phyloP scores from a whole-genome alignment of 2,329 filamentous ascomycete genomes.

The Talaromyces rugulosus region DNA sequence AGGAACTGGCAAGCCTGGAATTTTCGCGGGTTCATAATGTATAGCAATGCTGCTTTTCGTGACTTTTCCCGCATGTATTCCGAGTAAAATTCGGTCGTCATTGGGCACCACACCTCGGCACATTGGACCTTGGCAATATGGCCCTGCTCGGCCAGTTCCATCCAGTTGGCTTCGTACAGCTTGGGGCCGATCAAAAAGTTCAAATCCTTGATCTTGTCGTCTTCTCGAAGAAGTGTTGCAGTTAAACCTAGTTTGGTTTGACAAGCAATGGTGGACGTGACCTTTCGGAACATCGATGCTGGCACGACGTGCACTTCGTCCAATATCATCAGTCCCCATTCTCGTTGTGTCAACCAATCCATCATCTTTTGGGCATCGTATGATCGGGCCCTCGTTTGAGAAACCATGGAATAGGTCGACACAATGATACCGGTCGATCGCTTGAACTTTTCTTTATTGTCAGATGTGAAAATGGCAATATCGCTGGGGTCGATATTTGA shows the following conservation, averaged over 20 bases:
- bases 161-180: slow-evolving; percentile 98
- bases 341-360: slow-evolving; percentile 80
- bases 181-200: slow-evolving; percentile 98
- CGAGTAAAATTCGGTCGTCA: slow-evolving; percentile 97
- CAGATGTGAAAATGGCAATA: slow-evolving; percentile 90
- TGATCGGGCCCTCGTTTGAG: slow-evolving; percentile 77
- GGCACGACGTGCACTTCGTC: slow-evolving; percentile 98
- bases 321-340: slow-evolving; percentile 96
- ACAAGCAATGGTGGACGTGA: slow-evolving; percentile 87
- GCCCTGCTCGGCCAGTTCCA: slow-evolving; percentile 93
- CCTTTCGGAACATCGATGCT: slow-evolving; percentile 91
- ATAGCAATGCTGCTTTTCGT: slow-evolving; percentile 66
- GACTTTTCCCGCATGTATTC: slow-evolving; percentile 76
- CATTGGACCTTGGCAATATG: slow-evolving; percentile 97
- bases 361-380: slow-evolving; percentile 97
- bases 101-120: slow-evolving; percentile 98
- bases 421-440: slow-evolving; percentile 94
- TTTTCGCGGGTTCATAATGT: slow-evolving; percentile 96
- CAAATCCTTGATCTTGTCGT: slow-evolving; percentile 95
- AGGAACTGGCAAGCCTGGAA: slow-evolving; percentile 96
- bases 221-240: slow-evolving; percentile 88
- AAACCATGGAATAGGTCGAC: slow-evolving; percentile 99
- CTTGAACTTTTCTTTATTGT: slow-evolving; percentile 80
- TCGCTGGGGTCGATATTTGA: slow-evolving; percentile 95
- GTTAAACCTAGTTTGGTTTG: slow-evolving; percentile 94